Evolutionary conservation across 495 filamentous ascomycete genomes (phyloP), one percentile per base, ranked within the genome.

Genomic region (Neurospora africana): DNA sequence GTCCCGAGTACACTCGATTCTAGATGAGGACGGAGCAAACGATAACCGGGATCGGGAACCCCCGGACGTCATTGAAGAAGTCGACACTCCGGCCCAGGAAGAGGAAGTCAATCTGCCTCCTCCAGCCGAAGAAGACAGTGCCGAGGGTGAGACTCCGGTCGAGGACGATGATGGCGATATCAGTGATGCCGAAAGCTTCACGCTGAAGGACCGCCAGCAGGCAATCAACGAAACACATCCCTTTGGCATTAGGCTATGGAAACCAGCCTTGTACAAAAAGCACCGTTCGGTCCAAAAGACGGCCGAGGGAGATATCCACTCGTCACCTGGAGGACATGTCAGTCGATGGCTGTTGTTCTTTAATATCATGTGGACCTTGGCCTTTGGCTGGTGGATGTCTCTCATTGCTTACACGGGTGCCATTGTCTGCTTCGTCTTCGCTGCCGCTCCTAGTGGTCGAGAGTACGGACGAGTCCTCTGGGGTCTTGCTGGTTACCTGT

Each of bases 221-320:
- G 95, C 95, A 69, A 99, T 99, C 82, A 99, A 99, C 82, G 91
- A 97, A 80, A 99, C 95, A 0, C 95, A 99, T 84, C 95, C 95
- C 0, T 99, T 99, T 75, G 95, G 95, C 81, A 98, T 99, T 78
- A 91, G 95, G 73, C 91, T 99, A 39, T 99, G 95, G 95, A 99
- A 99, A 81, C 95, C 95, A 23, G 95, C 95, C 0, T 79, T 99
- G 44, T 99, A 99, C 86, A 98, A 98, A 84, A 99, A 99, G 79
- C 90, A 90, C 75, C 89, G 95, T 72, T 98, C 96, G 9, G 95
- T 99, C 19, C 93, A 98, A 76, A 95, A 95, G 83, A 96, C 89
- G 41, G 95, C 95, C 5, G 95, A 99, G 81, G 94, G 91, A 8
- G 95, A 99, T 82, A 98, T 99, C 73, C 95, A 99, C 82, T 97